Percentiles rank a stretch among this genome's conserved stretches.
phyloP scores from a whole-genome alignment of 768 basidiomycete species.

The Collybiopsis confluens region DNA sequence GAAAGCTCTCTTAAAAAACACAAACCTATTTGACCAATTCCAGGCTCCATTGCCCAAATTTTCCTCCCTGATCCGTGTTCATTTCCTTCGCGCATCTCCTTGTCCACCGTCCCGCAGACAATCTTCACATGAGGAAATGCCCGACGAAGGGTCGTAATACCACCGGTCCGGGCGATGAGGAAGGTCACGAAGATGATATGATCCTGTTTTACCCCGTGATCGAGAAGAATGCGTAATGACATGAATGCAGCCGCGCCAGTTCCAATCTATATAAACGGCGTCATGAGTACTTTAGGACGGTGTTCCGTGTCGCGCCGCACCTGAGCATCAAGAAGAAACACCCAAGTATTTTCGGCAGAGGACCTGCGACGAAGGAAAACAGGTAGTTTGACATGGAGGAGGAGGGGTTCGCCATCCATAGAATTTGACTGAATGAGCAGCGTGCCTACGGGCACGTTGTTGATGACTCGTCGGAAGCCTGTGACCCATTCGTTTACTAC shows the following conservation, averaged over 20 bases:
- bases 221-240: constrained; percentile 89
- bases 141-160: constrained; percentile 67
- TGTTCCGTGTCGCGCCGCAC: constrained; percentile 28
- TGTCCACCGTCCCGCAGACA: constrained; percentile 81
- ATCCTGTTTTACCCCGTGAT: constrained; percentile 84
- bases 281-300: not conserved
- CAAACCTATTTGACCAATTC: constrained; percentile 85
- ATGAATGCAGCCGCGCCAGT: constrained; percentile 93
- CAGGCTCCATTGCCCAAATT: constrained; percentile 82
- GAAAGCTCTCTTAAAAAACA: not conserved
- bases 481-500: not conserved
- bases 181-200: constrained; percentile 89
- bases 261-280: constrained; percentile 57
- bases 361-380: constrained; percentile 61
- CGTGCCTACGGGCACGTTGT: constrained; percentile 83
- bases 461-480: constrained; percentile 74
- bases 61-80: constrained; percentile 51
- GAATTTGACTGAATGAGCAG: constrained; percentile 88
- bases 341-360: constrained; percentile 66
- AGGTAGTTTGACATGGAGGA: constrained; percentile 82
- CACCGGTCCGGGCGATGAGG: constrained; percentile 79
- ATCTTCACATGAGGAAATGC: constrained; percentile 87
- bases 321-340: constrained; percentile 89
- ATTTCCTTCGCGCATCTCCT: constrained; percentile 61
- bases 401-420: constrained; percentile 79